Evolutionary conservation across 148 eudicot species (phyloP).

Genomic region (Camellia lanceoleosa): DNA sequence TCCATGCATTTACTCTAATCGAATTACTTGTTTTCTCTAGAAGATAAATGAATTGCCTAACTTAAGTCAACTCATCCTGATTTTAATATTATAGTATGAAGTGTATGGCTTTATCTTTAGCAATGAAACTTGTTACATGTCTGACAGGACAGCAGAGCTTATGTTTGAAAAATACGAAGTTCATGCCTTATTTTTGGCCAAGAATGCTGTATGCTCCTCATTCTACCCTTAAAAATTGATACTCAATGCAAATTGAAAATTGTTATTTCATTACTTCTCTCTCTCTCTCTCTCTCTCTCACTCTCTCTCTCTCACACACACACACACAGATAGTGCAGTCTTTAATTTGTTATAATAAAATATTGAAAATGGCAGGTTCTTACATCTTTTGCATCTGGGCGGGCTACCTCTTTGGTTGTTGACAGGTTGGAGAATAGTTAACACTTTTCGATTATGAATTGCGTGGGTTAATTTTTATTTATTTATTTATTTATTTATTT

Average conservation of each 20-base stretch:
- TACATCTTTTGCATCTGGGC: slow-evolving; percentile 97
- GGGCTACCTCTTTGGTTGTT: slow-evolving; percentile 89
- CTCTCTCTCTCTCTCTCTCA: too few species aligned
- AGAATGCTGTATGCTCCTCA: slow-evolving; percentile 76
- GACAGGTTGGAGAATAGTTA: slow-evolving; percentile 55
- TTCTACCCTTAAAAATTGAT: not conserved
- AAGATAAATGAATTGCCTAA: not conserved
- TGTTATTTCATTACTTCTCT: not conserved
- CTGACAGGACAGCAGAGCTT: slow-evolving; percentile 88
- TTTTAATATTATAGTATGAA: not conserved
- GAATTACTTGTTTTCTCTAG: not conserved
- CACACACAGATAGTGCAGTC: slow-evolving; percentile 15
- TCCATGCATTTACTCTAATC: not conserved
- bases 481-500: slow-evolving; percentile 7
- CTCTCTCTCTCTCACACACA: slow-evolving; percentile 5
- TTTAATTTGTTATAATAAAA: slow-evolving; percentile 12
- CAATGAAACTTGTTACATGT: slow-evolving; percentile 14
- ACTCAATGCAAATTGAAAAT: not conserved
- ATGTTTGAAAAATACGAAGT: slow-evolving; percentile 97
- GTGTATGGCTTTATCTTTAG: not conserved
- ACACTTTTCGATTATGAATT: not conserved
- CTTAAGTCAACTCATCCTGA: not conserved
- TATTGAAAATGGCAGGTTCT: slow-evolving; percentile 61
- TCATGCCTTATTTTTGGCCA: slow-evolving; percentile 95
- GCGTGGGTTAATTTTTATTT: too few species aligned